Evolutionary conservation across 164 flowering plant genomes (phyloP), one percentile per base, ranked within the genome.

Genomic region (Vitis labrusca): DNA sequence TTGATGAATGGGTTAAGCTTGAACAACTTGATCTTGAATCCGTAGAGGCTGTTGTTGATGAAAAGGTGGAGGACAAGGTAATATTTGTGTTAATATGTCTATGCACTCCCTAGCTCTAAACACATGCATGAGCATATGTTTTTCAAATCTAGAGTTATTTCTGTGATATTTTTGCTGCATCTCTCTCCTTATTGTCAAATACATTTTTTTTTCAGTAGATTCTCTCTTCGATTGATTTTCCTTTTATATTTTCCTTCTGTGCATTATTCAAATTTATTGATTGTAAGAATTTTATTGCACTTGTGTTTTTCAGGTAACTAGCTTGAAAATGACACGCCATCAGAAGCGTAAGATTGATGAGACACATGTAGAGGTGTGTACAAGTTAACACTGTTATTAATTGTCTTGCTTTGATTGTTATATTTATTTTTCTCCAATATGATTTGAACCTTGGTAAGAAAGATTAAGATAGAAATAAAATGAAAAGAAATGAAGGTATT

Each of bases 1-100:
- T 92, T 80, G 98, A 94, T 84, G 97, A 94, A 64, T 94, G 98
- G 97, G 91, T 88, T 68, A 89, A 91, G 75, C 94, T 92, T 72
- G 98, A 94, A 12, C 98, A 94, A 68, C 97, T 95, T 68, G 98
- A 95, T 87, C 98, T 95, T 61, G 87, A 89, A 65, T 93, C 99
- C 2, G 97, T 93, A 15, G 96, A 89, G 81, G 73, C 97, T 57
- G 98, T 84, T 74, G 94, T 93, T 65, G 99, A 93, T 84, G 99
- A 93, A 71, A 95, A 95, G 70, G 94, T 91, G 76, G 99, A 95
- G 77, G 98, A 95, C 73, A 95, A 93, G 99, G 99, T 95, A 82
- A 50, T 71, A 16, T n/a, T 3, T 51, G 19, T 37, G 62, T 32
- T 23, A 52, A 3, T 12, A 47, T 50, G 14, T 9, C 29, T 30